Percentiles rank a stretch among this genome's conserved stretches.
These are phyloP conservation scores for Pestalotiopsis sp. DNA, from an alignment of 2,329 filamentous ascomycete genomes.

Conservation along the genomic window DNA sequence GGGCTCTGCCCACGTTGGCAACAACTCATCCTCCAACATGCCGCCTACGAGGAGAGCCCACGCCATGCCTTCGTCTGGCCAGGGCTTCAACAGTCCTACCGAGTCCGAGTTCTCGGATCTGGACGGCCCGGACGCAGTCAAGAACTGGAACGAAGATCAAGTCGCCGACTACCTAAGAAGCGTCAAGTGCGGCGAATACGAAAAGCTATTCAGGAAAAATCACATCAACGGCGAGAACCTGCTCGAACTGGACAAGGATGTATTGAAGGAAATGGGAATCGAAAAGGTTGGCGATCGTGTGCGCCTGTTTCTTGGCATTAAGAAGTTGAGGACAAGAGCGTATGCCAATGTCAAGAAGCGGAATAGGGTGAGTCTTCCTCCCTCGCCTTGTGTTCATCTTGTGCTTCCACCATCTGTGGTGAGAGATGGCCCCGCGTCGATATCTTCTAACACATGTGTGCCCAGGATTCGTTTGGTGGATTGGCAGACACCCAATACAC, in stretches of 20 bases:
- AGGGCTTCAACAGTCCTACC: conserved; percentile 78
- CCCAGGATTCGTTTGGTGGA: conserved; percentile 80
- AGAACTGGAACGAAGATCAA: conserved; percentile 88
- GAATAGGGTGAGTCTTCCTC: conserved; percentile 70
- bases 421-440: conserved; percentile 9
- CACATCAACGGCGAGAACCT: conserved; percentile 98
- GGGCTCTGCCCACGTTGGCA: conserved; percentile 47
- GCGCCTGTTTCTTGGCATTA: conserved; percentile 83
- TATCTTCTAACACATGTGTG: conserved; percentile 12
- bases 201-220: conserved; percentile 85
- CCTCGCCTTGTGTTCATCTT: neutral
- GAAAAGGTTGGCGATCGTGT: conserved; percentile 97
- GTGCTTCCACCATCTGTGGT: neutral
- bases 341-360: conserved; percentile 80
- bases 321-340: conserved; percentile 77
- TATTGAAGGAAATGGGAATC: conserved; percentile 96
- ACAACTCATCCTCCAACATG: conserved; percentile 51
- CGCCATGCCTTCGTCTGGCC: conserved; percentile 50
- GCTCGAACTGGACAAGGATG: conserved; percentile 94
- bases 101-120: conserved; percentile 91
- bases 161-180: conserved; percentile 90
- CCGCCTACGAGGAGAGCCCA: conserved; percentile 56
- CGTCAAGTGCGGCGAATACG: conserved; percentile 94
- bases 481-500: conserved; percentile 67
- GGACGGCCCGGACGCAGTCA: conserved; percentile 74